A percentile compares a stretch with the other conserved stretches of the same genome.
Evolutionary conservation across 2,329 filamentous ascomycete species (phyloP).

Genomic region (Meredithiella fracta): DNA sequence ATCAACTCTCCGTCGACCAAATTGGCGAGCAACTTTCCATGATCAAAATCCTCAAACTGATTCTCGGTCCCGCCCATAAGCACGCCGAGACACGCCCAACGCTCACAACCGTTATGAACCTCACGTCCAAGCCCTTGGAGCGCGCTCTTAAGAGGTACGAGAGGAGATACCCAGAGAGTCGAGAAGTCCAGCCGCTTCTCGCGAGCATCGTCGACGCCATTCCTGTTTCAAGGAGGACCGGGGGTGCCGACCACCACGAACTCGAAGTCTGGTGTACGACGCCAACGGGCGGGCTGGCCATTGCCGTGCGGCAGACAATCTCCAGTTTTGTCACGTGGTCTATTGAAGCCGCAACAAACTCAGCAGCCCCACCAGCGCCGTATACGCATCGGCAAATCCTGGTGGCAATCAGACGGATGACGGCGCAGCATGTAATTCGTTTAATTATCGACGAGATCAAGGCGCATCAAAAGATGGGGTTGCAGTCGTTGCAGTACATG

Average conservation of each 20-base stretch:
- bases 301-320: constrained; percentile 43
- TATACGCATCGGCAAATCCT: constrained; percentile 61
- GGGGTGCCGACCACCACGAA: constrained; percentile 47
- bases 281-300: constrained; percentile 37
- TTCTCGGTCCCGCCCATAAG: constrained; percentile 53
- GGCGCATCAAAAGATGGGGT: constrained; percentile 29
- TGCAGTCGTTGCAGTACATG: constrained; percentile 37
- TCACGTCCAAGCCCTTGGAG: constrained; percentile 53
- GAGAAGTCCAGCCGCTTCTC: constrained; percentile 53
- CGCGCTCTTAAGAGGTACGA: constrained; percentile 50
- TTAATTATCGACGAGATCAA: constrained; percentile 49
- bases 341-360: constrained; percentile 25
- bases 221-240: constrained; percentile 42
- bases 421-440: constrained; percentile 32
- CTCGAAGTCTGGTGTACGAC: constrained; percentile 49
- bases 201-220: constrained; percentile 46
- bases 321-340: constrained; percentile 52
- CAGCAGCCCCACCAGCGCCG: constrained; percentile 40
- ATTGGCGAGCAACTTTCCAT: constrained; percentile 48
- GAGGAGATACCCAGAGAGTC: constrained; percentile 47
- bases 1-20: constrained; percentile 51
- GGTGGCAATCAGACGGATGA: constrained; percentile 24
- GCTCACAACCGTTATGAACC: constrained; percentile 54
- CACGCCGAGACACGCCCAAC: constrained; percentile 56
- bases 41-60: constrained; percentile 54